Conservation (phyloP, 148 eudicot genomes). For the Rhododendron kiyosumense region DNA sequence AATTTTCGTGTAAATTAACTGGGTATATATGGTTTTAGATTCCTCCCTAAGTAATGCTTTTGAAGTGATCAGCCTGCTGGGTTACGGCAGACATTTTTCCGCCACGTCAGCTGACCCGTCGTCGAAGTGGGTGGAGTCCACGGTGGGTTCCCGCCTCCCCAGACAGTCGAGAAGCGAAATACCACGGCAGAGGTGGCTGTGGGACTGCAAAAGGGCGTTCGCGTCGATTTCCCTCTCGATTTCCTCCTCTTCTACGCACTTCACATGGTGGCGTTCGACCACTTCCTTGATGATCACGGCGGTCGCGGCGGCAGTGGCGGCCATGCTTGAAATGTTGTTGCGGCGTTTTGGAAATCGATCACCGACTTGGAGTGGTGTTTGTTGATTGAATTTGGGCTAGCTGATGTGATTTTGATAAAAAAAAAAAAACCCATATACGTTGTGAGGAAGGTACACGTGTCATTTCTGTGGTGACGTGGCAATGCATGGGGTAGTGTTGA, state of each 20-base stretch:
- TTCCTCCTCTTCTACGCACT: not conserved
- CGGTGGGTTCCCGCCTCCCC: not conserved
- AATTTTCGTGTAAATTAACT: too few relatives aligned
- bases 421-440: not conserved
- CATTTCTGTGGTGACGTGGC: not conserved
- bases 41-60: not conserved
- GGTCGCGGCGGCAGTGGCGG: not conserved
- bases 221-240: not conserved
- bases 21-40: too few relatives aligned
- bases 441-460: not conserved
- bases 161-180: not conserved
- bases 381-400: not conserved
- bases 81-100: not conserved
- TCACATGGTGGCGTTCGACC: not conserved
- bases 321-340: not conserved
- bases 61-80: slow-evolving; percentile 2
- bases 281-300: not conserved
- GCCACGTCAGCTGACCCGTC: not conserved
- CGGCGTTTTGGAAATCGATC: not conserved
- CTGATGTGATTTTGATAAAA: not conserved
- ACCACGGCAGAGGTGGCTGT: not conserved
- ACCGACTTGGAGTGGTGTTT: not conserved
- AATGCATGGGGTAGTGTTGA: not conserved
- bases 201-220: not conserved
- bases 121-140: not conserved